Evolutionary conservation across 768 basidiomycete genomes (phyloP).

Genomic region (Tremella mesenterica): DNA sequence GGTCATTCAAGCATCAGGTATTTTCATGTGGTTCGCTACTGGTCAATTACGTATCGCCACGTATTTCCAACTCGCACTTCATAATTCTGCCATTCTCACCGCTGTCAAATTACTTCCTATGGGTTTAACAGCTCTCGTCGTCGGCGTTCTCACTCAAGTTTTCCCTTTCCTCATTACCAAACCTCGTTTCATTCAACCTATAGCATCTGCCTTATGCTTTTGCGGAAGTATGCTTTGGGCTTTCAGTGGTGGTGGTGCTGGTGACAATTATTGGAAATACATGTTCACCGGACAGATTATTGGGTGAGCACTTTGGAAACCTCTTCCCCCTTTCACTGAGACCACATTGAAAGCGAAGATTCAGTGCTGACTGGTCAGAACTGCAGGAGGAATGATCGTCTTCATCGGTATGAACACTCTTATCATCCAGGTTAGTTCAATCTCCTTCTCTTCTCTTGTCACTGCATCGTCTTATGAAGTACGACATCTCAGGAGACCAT

Average conservation of each 20-base stretch:
- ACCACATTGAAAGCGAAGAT: too few species aligned
- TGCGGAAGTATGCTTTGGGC: slow-evolving; percentile 35
- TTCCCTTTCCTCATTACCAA: slow-evolving; percentile 33
- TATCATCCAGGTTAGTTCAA: slow-evolving; percentile 2
- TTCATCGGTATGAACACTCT: slow-evolving; percentile 33
- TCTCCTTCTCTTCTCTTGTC: background rate
- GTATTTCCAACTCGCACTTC: slow-evolving; percentile 32
- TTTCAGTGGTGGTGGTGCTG: slow-evolving; percentile 28
- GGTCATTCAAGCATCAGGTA: slow-evolving; percentile 29
- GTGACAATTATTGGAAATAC: slow-evolving; percentile 35
- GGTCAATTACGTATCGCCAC: slow-evolving; percentile 38
- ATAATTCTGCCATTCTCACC: slow-evolving; percentile 32
- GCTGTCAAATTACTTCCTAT: slow-evolving; percentile 38
- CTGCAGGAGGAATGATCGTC: slow-evolving; percentile 34
- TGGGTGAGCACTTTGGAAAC: too few species aligned
- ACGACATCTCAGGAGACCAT: background rate
- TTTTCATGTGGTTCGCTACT: slow-evolving; percentile 40
- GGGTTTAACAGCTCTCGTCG: slow-evolving; percentile 36
- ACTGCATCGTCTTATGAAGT: too few species aligned
- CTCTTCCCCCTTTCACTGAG: background rate
- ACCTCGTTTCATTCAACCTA: slow-evolving; percentile 30
- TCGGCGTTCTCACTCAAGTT: slow-evolving; percentile 28
- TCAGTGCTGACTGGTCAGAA: too few species aligned
- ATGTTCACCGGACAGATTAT: slow-evolving; percentile 34
- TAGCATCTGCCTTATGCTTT: slow-evolving; percentile 29